Base-by-base conservation (phyloP, 1,284 basidiomycete species). In the Amylostereum chailletii region DNA sequence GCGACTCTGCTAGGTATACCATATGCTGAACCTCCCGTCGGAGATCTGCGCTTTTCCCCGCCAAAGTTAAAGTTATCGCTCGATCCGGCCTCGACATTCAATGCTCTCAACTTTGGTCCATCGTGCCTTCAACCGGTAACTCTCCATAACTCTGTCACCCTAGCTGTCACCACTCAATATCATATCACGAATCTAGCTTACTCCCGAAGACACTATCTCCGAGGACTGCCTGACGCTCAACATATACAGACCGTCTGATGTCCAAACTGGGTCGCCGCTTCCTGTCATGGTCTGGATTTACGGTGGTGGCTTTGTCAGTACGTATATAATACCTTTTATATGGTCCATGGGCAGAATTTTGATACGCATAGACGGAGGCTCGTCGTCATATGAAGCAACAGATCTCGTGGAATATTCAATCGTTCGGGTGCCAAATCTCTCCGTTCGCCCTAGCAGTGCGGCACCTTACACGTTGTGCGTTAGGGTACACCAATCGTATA, bases 151-250 rank as follows among this genome's bases (percentile, higher is more conserved):
- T 3, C 8, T 9, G 5, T 36, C 3, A 7, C 9, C 30, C 9
- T 30, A 19, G 37, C 34, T 11, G 11, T 48, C 3, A 19, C 19
- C 19, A 19, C 19, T 19, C 19, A 19, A 19, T 19, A 19, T 19
- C 19, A 19, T 19, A 19, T 19, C 19, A 19, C 19, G 19, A 19
- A 19, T 19, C 19, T 5, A 19, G 26, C 34, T 45, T 38, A 31
- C 8, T 30, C 34, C 32, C 26, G 5, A 32, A 29, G n/a, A n/a
- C 2, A 38, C 46, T 29, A 53, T 54, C 26, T 55, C 69, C 3
- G 75, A 77, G 57, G 72, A 77, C 52, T 76, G 75, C 53, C 58
- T 77, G 34, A 71, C 68, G 1, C 61, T 77, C 48, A 76, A 76
- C 47, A 57, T 77, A 9, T 67, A 69, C 47, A 65, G 74, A 3